Evolutionary conservation across 176 grass and related monocot genomes (phyloP), one percentile per base, ranked within the genome.

Genomic region (Eleusine coracana): DNA sequence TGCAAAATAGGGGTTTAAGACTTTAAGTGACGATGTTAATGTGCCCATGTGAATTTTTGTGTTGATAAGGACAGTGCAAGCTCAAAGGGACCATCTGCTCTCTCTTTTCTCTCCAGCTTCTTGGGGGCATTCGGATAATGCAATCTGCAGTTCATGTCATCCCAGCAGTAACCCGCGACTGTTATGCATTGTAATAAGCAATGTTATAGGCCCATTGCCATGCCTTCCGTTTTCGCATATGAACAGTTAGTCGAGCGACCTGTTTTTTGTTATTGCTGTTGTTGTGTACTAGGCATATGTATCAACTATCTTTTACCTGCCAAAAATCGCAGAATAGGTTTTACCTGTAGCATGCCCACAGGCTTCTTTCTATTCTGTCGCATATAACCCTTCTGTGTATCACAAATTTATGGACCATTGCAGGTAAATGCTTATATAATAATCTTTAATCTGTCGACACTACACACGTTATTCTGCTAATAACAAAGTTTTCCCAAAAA

Each of bases 61-160:
- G 79, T 89, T 41, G 84, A 48, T 36, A 83, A 86, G 48, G 38
- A 67, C 42, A 17, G 5, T 16, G 18, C 51, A 4, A 44, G 44
- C 54, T 77, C 45, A 0, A 61, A 61, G 6, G 58, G 81, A 46
- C 76, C 81, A 18, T 76, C 70, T 49, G 31, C 66, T 20, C 90
- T 81, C 25, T 88, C 74, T 23, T 34, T 46, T 64, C 78, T 52
- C 66, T 80, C 38, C 14, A 31, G 48, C 42, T 85, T 74, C 62
- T 81, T 25, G 44, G 40, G 80, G 59, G 59, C 71, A 18, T 72
- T 65, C 50, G 21, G 21, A 67, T 71, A 52, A 87, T 77, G 48
- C 48, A 84, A 46, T 87, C 66, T 13, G 68, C 81, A 37, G 86
- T 85, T 78, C 77, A 73, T 78, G 34, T 73, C 18, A 90, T 73